Percentiles rank a stretch among this genome's conserved stretches.
These are phyloP conservation scores for Microdochium nivale DNA, from an alignment of 2,329 filamentous ascomycete species.

Conservation along the genomic window DNA sequence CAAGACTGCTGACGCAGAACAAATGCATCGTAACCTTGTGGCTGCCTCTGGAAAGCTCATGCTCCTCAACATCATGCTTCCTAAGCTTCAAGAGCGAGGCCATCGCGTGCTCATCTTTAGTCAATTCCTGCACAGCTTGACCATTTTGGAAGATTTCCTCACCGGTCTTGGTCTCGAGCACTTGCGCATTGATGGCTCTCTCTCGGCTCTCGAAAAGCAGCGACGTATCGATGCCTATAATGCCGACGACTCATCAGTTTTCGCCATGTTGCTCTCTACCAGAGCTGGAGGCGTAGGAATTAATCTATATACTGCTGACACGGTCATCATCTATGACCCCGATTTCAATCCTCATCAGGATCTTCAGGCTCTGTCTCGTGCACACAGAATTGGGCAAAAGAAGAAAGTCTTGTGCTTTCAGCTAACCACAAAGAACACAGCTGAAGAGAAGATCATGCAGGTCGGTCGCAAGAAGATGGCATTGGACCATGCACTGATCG, in stretches of 20 bases:
- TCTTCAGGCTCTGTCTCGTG: constrained; percentile 87
- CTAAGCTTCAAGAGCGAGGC: constrained; percentile 74
- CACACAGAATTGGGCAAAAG: constrained; percentile 92
- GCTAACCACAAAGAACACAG: constrained; percentile 78
- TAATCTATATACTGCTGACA: constrained; percentile 93
- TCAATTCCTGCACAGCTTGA: constrained; percentile 83
- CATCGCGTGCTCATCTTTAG: constrained; percentile 93
- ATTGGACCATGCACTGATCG: constrained; percentile 88
- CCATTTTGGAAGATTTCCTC: constrained; percentile 89
- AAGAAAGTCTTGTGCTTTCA: constrained; percentile 95
- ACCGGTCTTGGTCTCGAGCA: constrained; percentile 64
- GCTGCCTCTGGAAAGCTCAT: constrained; percentile 88
- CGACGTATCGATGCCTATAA: constrained; percentile 93
- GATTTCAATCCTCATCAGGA: constrained; percentile 99
- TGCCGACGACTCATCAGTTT: constrained; percentile 69
- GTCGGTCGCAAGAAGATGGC: constrained; percentile 95
- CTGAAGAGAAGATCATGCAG: constrained; percentile 93
- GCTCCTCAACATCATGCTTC: constrained; percentile 75
- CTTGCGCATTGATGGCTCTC: constrained; percentile 76
- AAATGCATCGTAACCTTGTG: constrained; percentile 72
- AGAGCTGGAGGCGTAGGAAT: constrained; percentile 94
- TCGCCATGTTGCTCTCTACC: constrained; percentile 88
- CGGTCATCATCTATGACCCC: constrained; percentile 92
- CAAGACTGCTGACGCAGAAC: constrained; percentile 46
- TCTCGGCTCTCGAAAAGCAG: constrained; percentile 80